phyloP scores from a whole-genome alignment of 148 eudicot genomes.

The Rhododendron kiyosumense region DNA sequence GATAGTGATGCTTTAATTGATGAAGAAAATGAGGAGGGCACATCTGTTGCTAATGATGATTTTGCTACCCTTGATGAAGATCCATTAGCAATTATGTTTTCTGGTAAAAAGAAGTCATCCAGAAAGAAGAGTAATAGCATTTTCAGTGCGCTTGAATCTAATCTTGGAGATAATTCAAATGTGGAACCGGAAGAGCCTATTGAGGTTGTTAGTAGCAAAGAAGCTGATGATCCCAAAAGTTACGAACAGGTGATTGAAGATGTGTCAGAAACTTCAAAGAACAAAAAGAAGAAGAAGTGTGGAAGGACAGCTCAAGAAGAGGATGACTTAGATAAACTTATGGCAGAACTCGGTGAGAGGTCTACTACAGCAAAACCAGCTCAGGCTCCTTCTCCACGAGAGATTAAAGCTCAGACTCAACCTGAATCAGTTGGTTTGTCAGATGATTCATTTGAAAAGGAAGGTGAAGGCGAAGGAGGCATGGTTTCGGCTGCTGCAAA shows the following conservation, averaged over 20 bases:
- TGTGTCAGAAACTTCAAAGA: conserved; percentile 53
- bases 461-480: conserved; percentile 41
- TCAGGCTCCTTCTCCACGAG: conserved; percentile 27
- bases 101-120: conserved; percentile 90
- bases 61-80: conserved; percentile 32
- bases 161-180: conserved; percentile 18
- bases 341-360: conserved; percentile 76
- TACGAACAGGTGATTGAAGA: conserved; percentile 27
- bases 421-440: conserved; percentile 28
- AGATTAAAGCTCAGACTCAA: conserved; percentile 34
- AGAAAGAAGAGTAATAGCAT: conserved; percentile 56
- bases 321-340: conserved; percentile 71
- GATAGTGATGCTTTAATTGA: conserved; percentile 46
- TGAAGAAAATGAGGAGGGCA: conserved; percentile 52
- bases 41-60: conserved; percentile 32
- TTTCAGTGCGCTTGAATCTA: conserved; percentile 26
- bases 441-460: conserved; percentile 46
- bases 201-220: conserved; percentile 11
- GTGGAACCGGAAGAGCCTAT: conserved; percentile 11
- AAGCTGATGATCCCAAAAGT: conserved; percentile 23
- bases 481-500: conserved; percentile 51
- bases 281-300: conserved; percentile 76
- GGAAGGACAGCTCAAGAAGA: conserved; percentile 74
- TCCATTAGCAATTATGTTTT: conserved; percentile 31
- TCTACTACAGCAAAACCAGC: conserved; percentile 34